Conservation (phyloP, 495 filamentous ascomycete species). For the Polyplosphaeria fusca region DNA sequence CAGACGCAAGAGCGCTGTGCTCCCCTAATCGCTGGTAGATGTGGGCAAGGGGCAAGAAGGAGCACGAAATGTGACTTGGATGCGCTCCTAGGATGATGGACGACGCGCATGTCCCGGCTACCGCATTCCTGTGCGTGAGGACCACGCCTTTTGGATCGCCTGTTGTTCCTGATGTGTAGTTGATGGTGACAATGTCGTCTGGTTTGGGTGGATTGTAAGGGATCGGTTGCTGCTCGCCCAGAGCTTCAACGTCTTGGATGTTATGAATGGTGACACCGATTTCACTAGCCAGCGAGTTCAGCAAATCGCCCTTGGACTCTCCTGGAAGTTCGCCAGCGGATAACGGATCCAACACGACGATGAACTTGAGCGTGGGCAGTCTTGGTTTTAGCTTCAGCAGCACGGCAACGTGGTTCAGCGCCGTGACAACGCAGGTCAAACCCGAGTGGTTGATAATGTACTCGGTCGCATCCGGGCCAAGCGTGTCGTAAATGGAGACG, state of each 20-base stretch:
- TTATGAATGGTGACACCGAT: slow-evolving; percentile 73
- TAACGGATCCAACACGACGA: slow-evolving; percentile 84
- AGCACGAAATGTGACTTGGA: slow-evolving; percentile 62
- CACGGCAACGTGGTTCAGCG: slow-evolving; percentile 78
- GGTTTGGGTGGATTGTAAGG: slow-evolving; percentile 66
- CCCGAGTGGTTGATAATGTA: slow-evolving; percentile 92
- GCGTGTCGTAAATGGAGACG: slow-evolving; percentile 94
- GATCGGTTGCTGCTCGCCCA: slow-evolving; percentile 66
- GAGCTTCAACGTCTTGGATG: slow-evolving; percentile 70
- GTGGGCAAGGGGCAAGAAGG: slow-evolving; percentile 92
- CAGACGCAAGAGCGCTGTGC: slow-evolving; percentile 68
- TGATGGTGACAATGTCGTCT: slow-evolving; percentile 84
- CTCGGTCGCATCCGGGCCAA: slow-evolving; percentile 84
- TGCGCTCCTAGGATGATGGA: slow-evolving; percentile 51
- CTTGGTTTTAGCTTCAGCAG: slow-evolving; percentile 79
- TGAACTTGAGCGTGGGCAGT: slow-evolving; percentile 78
- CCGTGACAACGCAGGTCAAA: slow-evolving; percentile 71
- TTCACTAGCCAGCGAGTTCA: slow-evolving; percentile 69
- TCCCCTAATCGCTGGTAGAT: slow-evolving; percentile 87
- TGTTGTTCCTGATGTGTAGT: slow-evolving; percentile 96
- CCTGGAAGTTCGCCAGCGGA: slow-evolving; percentile 75
- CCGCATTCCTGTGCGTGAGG: slow-evolving; percentile 76
- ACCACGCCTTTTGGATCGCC: slow-evolving; percentile 92
- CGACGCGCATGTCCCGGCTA: slow-evolving; percentile 64
- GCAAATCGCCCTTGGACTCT: slow-evolving; percentile 70